Base-by-base conservation (phyloP, 768 basidiomycete species). In the Boletus huronensis region DNA sequence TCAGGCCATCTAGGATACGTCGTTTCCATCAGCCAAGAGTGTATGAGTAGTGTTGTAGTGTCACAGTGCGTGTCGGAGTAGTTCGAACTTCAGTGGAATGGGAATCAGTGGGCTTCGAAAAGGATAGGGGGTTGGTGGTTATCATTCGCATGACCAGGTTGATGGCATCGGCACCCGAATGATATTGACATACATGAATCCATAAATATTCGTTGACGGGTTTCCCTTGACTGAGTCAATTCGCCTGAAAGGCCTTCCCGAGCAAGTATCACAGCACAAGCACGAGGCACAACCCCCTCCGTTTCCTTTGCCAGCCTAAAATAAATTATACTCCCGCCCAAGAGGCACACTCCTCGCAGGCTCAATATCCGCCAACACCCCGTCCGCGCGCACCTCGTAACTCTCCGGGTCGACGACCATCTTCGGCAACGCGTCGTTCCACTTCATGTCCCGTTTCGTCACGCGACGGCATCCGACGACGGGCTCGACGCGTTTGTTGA, bases 361-460 rank as follows among this genome's bases (percentile, higher is more conserved):
- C 53, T 75, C 82, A 0, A 95, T 80, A 64, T 93, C 91, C 66
- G 80, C 81, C 50, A 91, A 70, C 23, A 79, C 82, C 4, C 85
- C 93, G 69, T 96, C 88, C 9, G 90, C 93, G 0, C 28, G 28
- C 5, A 98, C 97, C 40, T 88, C 88, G 64, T 94, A 98, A 43
- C 75, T 89, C 74, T 98, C 96, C 2, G 97, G 88, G 66, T 99
- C 93, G 34, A 99, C 95, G 45, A 56, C 76, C 84, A 99, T 92
- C 69, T 77, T 78, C 3, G 97, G 97, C 58, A 84, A 82, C 45
- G 77, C 71, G 49, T 83, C 77, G 70, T 99, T 99, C 85, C 85
- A 90, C 73, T 97, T 98, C 92, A 98, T 95, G 65, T 93, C 84
- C 66, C 80, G 81, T 79, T 99, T 98, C 23, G 70, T 80, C 53